Percentiles rank a stretch among this genome's conserved stretches.
Evolutionary conservation across 306 rosid genomes (phyloP).

Genomic region (Oemleria cerasiformis): DNA sequence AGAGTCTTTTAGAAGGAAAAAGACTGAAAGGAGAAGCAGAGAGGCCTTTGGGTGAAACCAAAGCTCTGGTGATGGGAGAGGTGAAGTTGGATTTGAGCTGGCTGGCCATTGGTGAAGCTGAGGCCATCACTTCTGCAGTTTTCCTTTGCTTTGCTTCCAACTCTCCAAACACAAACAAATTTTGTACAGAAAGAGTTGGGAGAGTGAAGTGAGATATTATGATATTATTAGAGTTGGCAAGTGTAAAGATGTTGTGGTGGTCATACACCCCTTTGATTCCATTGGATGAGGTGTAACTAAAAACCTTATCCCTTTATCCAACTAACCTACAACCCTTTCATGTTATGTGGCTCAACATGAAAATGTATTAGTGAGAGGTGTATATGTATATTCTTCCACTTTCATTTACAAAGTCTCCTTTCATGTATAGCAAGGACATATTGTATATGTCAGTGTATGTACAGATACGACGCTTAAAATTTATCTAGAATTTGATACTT

Average conservation of each 20-base stretch:
- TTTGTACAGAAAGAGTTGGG: constrained; percentile 9
- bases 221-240: background rate
- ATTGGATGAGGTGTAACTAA: constrained; percentile 44
- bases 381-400: too few relatives aligned
- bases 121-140: constrained; percentile 46
- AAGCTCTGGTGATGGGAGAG: constrained; percentile 47
- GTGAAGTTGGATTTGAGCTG: constrained; percentile 81
- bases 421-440: too few relatives aligned
- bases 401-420: too few relatives aligned
- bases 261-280: constrained; percentile 35
- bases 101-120: constrained; percentile 83
- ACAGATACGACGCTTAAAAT: too few relatives aligned
- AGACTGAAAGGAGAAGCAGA: constrained; percentile 50
- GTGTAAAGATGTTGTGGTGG: constrained; percentile 41
- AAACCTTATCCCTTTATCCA: constrained; percentile 75
- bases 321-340: background rate
- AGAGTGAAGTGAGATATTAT: constrained; percentile 4
- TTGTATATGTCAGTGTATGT: too few relatives aligned
- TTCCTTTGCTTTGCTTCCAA: background rate
- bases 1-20: constrained; percentile 30
- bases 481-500: too few relatives aligned
- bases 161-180: background rate
- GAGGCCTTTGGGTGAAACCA: constrained; percentile 68
- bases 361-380: background rate
- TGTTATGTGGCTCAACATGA: background rate